Base-by-base conservation (phyloP, 257 asterid species). In the Penstemon eatonii region DNA sequence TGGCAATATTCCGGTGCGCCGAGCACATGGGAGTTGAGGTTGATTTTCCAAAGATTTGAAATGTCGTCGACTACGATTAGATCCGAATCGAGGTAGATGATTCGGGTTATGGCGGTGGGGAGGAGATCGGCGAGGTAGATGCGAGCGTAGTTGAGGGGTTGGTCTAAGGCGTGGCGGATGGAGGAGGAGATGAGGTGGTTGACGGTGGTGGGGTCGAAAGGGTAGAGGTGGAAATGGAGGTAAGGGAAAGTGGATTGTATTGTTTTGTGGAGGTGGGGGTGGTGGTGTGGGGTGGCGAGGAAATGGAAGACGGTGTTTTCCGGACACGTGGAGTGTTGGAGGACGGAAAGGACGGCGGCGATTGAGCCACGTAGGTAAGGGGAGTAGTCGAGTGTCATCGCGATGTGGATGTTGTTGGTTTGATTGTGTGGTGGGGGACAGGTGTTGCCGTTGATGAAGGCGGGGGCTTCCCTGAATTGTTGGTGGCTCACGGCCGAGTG, bases 361-460 rank as follows among this genome's bases (percentile, higher is more conserved):
- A 91, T 47, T 71, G 96, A 87, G 63, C 96, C 98, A 7, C 96
- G 94, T 78, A 91, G 98, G 80, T 91, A 91, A 1, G 96, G 96
- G 45, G 97, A 77, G 82, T 84, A 85, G 73, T 91, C 98, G 0
- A 91, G 85, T 0, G 98, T 87, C 96, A 91, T 84, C 65, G 98
- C 89, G 56, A 91, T 80, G 84, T 91, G 98, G 65, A 91, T 86
- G 42, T 73, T 43, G 75, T 78, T 67, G 69, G 81, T 56, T 36
- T 74, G 53, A 66, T 75, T 72, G n/a, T 60, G 65, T 3, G 86
- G 79, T 19, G 76, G 68, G 5, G 85, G 73, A 75, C 95, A 89
- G 51, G 71, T 49, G 5, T 81, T 66, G 41, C 95, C 97, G 78
- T 91, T 91, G 63, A 95, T 87, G 81, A 91, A 91, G 73, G 96